Percentiles rank a stretch among this genome's conserved stretches.
These are phyloP conservation scores for Coniochaeta hoffmannii DNA, from an alignment of 2,329 filamentous ascomycete genomes.

Conservation along the genomic window DNA sequence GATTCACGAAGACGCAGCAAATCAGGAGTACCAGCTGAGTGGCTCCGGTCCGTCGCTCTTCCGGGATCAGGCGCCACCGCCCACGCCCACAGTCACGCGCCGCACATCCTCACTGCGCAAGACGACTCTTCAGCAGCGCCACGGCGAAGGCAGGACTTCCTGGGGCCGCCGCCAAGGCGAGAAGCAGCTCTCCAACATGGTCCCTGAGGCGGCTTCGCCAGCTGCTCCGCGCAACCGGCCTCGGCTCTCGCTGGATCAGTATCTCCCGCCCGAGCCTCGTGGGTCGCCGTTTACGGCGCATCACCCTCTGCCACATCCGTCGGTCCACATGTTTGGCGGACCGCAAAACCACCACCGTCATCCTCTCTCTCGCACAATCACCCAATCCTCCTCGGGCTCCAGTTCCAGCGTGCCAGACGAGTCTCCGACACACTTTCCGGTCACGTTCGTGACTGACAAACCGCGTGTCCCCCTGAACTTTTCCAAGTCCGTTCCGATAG, in stretches of 20 bases:
- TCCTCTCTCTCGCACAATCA: conserved; percentile 79
- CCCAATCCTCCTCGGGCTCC: conserved; percentile 77
- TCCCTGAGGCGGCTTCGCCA: conserved; percentile 48
- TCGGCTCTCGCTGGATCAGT: conserved; percentile 73
- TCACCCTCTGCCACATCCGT: conserved; percentile 43
- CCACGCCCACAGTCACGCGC: conserved; percentile 47
- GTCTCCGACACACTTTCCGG: conserved; percentile 55
- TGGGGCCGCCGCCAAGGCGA: conserved; percentile 54
- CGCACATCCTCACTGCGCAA: conserved; percentile 72
- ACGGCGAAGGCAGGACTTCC: conserved; percentile 55
- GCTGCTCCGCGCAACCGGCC: conserved; percentile 52
- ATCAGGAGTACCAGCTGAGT: conserved; percentile 47
- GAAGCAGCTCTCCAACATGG: conserved; percentile 43
- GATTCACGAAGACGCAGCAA: conserved; percentile 28
- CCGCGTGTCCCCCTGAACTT: conserved; percentile 48
- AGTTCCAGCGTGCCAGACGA: conserved; percentile 75
- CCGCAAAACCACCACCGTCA: conserved; percentile 42
- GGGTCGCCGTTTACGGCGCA: conserved; percentile 58
- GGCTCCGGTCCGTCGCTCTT: conserved; percentile 21
- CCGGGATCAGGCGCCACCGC: conserved; percentile 35
- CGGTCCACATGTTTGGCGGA: conserved; percentile 40
- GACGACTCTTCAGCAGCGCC: conserved; percentile 81
- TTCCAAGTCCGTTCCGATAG: conserved; percentile 68
- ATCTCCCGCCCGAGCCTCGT: conserved; percentile 54
- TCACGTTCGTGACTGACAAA: conserved; percentile 35